Evolutionary conservation across 768 basidiomycete species (phyloP), one percentile per base, ranked within the genome.

Genomic region (Mycena sanguinolenta): DNA sequence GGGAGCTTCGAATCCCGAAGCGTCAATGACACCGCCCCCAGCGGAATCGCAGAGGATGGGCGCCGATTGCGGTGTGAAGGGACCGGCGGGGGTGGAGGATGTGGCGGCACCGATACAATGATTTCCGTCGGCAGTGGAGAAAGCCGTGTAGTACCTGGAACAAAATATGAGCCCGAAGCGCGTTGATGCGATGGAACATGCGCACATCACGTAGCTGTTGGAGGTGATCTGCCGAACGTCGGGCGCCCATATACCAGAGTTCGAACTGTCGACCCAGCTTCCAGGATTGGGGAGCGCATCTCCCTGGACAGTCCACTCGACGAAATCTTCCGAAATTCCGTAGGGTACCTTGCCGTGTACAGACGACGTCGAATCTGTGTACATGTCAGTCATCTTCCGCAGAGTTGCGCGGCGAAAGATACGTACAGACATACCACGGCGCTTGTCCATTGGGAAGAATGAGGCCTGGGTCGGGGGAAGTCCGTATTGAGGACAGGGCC

Each of bases 371-470:
- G 55, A 38, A 25, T 58, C 55, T 36, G 36, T 21, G 55, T 23
- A 10, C 36, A 2, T 25, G 55, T 25, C 32, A 8, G 53, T 55
- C 53, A 55, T 9, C 53, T 54, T 30, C 30, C 34, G 30, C 32
- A 25, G 53, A 32, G 34, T 19, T 3, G n/a, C n/a, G n/a, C n/a
- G n/a, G n/a, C n/a, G n/a, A n/a, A 32, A 21, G 21, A 55, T 55
- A 34, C 53, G 53, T 55, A 55, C 53, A 55, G 21, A 58, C 55
- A 58, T 58, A 38, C 55, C 55, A 38, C 55, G 34, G 34, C 8
- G n/a, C 4, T 36, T 38, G 55, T 23, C 55, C 34, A 38, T 25
- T 25, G n/a, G 34, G 55, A 25, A 58, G 34, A 12, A 58, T 23
- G n/a, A 38, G 34, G 17, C 23, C 55, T 58, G 55, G 55, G 55